Evolutionary conservation across 2,329 filamentous ascomycete genomes (phyloP), one percentile per base, ranked within the genome.

Genomic region (Colletotrichum trifolii): DNA sequence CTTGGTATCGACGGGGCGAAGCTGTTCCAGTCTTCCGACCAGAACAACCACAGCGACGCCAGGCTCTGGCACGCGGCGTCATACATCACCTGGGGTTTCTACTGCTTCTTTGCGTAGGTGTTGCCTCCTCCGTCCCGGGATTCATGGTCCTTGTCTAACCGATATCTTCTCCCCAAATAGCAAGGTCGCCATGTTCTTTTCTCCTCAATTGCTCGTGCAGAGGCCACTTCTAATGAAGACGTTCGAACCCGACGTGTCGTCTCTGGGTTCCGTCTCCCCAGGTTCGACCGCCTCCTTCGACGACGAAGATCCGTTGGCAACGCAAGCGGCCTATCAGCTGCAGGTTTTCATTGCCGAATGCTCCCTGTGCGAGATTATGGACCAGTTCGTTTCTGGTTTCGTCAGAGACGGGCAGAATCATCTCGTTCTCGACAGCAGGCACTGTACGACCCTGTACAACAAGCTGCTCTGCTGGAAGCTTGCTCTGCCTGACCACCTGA

Each of bases 81-180:
- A 3, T 60, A 49, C 3, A 69, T 70, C 5, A 25, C 64, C 6
- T 72, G 70, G 69, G 71, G 71, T 2, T 64, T 73, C 8, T 72
- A 71, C 34, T 67, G 55, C 56, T 49, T 72, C 9, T 67, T 72
- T 12, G 60, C 59, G 71, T 71, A 58, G 52, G 72, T 38, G 1
- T n/a, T 12, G 13, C 40, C 15, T 43, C 33, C 4, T 6, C 25
- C 2, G 8, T 1, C 7, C 12, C 17, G 25, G 25, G 25, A 4
- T 25, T 5, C 25, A 25, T 25, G 25, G 4, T 25, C 25, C 25
- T 25, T 25, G 25, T 25, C 25, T 7, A n/a, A 42, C 56, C 46
- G 15, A 60, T 10, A 17, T 33, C 3, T 8, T 13, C 8, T 13
- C 43, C 42, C 13, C 6, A 15, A n/a, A 43, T 15, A 64, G 61